Conservation (phyloP, 2,329 filamentous ascomycete genomes). For the Sporothrix inflata region DNA sequence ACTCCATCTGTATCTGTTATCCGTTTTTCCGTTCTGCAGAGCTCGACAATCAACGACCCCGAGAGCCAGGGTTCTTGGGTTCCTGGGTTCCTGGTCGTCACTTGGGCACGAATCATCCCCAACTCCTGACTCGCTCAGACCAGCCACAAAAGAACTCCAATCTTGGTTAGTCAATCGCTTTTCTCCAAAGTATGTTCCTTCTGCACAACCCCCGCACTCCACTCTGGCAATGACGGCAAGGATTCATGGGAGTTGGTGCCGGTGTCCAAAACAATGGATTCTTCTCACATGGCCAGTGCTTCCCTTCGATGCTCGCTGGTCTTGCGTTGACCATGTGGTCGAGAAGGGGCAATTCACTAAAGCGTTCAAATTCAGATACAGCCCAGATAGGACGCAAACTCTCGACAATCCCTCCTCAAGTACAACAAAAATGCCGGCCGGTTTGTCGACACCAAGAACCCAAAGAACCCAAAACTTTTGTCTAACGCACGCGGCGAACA, state of each 20-base stretch:
- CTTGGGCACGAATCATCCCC: not conserved
- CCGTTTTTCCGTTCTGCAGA: not conserved
- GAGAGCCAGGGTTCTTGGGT: too few species aligned
- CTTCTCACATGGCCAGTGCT: not conserved
- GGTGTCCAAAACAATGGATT: not conserved
- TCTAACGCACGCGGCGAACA: not conserved
- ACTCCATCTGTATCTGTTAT: not conserved
- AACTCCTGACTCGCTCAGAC: not conserved
- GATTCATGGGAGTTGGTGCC: not conserved
- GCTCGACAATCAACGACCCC: not conserved
- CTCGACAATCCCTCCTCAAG: not conserved
- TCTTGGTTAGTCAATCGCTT: not conserved
- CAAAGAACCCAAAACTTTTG: not conserved
- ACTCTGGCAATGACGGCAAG: not conserved
- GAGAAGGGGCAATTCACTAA: not conserved
- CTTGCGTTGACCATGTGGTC: too few species aligned
- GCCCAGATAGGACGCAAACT: not conserved
- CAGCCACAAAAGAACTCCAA: not conserved
- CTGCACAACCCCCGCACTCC: not conserved
- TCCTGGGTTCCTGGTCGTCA: too few species aligned
- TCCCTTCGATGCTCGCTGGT: too few species aligned
- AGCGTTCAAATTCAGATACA: too few species aligned
- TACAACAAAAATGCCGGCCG: not conserved
- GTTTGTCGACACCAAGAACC: not conserved
- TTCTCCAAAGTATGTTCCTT: not conserved